Conservation (phyloP, 352 stramenopile genomes). For the Phytopythium litorale region DNA sequence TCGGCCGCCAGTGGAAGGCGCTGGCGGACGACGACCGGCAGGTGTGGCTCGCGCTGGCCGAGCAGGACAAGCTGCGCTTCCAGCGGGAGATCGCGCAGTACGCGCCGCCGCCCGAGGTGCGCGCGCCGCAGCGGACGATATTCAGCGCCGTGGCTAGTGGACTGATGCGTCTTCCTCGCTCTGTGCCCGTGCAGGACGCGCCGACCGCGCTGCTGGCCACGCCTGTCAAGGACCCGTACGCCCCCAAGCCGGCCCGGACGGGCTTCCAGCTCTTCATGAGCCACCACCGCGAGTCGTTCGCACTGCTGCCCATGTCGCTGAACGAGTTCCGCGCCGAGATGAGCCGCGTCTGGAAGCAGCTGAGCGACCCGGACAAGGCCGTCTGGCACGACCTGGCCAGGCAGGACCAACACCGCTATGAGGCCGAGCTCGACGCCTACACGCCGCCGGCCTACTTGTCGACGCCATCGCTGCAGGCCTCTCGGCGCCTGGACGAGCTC, state of each 20-base stretch:
- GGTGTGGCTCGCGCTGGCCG: constrained; percentile 48
- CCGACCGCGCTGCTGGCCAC: constrained; percentile 5
- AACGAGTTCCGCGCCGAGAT: constrained; percentile 59
- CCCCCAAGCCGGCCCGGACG: constrained; percentile 37
- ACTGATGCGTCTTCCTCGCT: background rate
- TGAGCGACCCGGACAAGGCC: constrained; percentile 36
- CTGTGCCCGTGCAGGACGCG: constrained; percentile 2
- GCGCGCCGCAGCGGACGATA: background rate
- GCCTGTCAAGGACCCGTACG: constrained; percentile 33
- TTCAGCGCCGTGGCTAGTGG: background rate
- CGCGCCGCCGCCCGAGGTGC: constrained; percentile 13
- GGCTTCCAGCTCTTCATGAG: constrained; percentile 63
- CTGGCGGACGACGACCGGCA: constrained; percentile 32
- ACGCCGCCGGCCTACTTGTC: constrained; percentile 35
- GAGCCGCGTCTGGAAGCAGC: constrained; percentile 42
- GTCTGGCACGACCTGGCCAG: constrained; percentile 46
- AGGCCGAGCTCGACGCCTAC: constrained; percentile 45
- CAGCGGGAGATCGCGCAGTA: constrained; percentile 43
- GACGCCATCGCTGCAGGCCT: constrained; percentile 11
- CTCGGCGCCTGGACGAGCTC: constrained; percentile 34
- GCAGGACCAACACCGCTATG: constrained; percentile 40
- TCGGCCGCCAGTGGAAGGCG: constrained; percentile 45
- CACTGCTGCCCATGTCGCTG: constrained; percentile 44
- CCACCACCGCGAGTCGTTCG: constrained; percentile 51
- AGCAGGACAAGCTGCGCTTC: constrained; percentile 44